Base-by-base conservation (phyloP, 805 yeast species). In the Kodamaea neixiangensis region DNA sequence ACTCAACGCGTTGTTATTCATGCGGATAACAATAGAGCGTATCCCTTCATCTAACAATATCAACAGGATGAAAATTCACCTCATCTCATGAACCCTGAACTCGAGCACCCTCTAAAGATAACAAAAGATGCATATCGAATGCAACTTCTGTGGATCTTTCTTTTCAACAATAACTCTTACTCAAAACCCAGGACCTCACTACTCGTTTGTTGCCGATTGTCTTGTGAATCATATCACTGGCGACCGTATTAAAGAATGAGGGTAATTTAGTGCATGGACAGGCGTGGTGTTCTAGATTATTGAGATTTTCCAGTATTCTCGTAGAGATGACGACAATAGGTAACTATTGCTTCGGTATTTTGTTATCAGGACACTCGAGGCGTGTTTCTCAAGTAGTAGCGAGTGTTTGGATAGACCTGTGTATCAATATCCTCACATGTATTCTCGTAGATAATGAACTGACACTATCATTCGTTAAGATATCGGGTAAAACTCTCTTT, bases 321-420 rank as follows among this genome's bases (percentile, higher is more conserved):
- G 41, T 37, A 37, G 41, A 37, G 41, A 19, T 37, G 41, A 37
- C 41, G 41, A 37, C 41, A 37, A 17, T 15, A 5, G 10, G 11
- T 35, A n/a, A 6, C 19, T 37, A 9, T 37, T 37, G 10, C 31
- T 13, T 25, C 11, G 3, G 3, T 13, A 25, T 25, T 25, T 25
- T 25, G 31, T 25, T 25, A 25, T 25, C 31, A 25, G 31, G 31
- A 25, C 29, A 22, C 31, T 25, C 10, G 31, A 25, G 31, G 31
- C 31, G 31, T 25, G 31, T 25, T n/a, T n/a, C n/a, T n/a, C n/a
- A n/a, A n/a, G n/a, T n/a, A n/a, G n/a, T n/a, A n/a, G n/a, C n/a
- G n/a, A n/a, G n/a, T n/a, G n/a, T n/a, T n/a, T n/a, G n/a, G n/a
- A n/a, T n/a, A n/a, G n/a, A n/a, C n/a, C n/a, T n/a, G n/a, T n/a